Base-by-base conservation (phyloP, 148 eudicot species). In the Fagopyrum tataricum region DNA sequence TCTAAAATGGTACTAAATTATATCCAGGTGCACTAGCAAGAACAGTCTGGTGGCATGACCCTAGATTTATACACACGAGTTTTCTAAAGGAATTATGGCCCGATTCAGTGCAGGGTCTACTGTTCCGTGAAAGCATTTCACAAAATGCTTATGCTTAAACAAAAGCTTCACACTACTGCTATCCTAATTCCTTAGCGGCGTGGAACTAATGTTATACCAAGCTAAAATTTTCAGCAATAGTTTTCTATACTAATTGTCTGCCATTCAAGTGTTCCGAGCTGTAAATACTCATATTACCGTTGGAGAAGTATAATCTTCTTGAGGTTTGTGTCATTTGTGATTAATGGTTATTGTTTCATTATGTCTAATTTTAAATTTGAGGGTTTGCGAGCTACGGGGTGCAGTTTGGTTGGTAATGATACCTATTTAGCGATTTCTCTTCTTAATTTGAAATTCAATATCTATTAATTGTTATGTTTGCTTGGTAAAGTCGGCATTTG, bases 351-450 rank as follows among this genome's bases (percentile, higher is more conserved):
- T n/a, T n/a, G n/a, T n/a, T n/a, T n/a, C n/a, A n/a, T n/a, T n/a
- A n/a, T n/a, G n/a, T n/a, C n/a, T n/a, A n/a, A n/a, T n/a, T n/a
- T n/a, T n/a, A 91, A 95, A 82, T 95, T 91, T 70, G 87, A 87
- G 74, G 84, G 80, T 72, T 81, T 95, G 66, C 79, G 79, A 73
- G 78, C 83, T 4, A 95, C 90, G 79, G 93, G 93, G 7, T 95
- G 97, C 82, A 87, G 84, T 78, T 82, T 95, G 82, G 79, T 95
- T 39, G 98, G 98, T 95, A 88, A 70, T 70, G 20, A 64, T 64
- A 64, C 69, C 42, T 37, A 14, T 37, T 64, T 37, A 31, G 43
- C 10, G 69, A 31, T 64, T 64, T 64, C 15, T 62, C 31, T 11
- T 4, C 31, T 31, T n/a, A 14, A 14, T 31, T 37, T 64, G 0